A percentile compares a stretch with the other conserved stretches of the same genome.
These are phyloP conservation scores for Candida silvatica DNA, from an alignment of 805 yeast genomes.

Conservation along the genomic window DNA sequence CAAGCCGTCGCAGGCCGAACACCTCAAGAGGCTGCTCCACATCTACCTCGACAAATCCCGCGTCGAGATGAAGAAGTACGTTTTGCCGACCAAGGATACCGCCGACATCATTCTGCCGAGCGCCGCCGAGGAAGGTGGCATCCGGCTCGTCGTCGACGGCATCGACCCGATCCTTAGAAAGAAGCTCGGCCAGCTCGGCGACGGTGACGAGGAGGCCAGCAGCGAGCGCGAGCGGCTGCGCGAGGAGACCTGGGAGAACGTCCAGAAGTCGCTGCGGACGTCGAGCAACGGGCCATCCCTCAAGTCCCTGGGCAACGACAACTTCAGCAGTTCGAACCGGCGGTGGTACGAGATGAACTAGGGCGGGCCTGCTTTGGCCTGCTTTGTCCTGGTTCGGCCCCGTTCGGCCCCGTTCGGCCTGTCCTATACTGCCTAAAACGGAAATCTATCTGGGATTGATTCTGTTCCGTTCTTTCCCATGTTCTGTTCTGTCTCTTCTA, in stretches of 20 bases:
- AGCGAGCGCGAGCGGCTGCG: slow-evolving; percentile 1
- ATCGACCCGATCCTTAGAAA: slow-evolving; percentile 30
- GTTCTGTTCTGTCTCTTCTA: background rate
- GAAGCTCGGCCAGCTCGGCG: slow-evolving; percentile 6
- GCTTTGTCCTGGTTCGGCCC: background rate
- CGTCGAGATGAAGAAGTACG: slow-evolving; percentile 58
- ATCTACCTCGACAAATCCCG: slow-evolving; percentile 48
- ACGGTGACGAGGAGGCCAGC: slow-evolving; percentile 1
- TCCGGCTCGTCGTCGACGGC: slow-evolving; percentile 57
- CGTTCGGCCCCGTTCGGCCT: background rate
- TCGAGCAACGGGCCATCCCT: slow-evolving; percentile 17
- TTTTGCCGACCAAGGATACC: slow-evolving; percentile 57
- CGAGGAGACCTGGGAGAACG: background rate
- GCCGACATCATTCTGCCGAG: slow-evolving; percentile 90
- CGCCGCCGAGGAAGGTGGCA: slow-evolving; percentile 97
- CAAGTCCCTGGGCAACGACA: slow-evolving; percentile 18
- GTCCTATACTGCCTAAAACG: too few relatives aligned
- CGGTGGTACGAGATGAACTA: slow-evolving; percentile 21
- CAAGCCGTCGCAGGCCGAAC: slow-evolving; percentile 7
- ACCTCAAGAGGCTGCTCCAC: slow-evolving; percentile 29
- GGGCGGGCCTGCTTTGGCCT: background rate
- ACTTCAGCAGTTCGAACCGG: slow-evolving; percentile 18
- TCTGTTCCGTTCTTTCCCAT: background rate
- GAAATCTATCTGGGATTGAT: background rate
- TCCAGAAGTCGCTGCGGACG: background rate